A percentile compares a stretch with the other conserved stretches of the same genome.
Evolutionary conservation across 2,329 filamentous ascomycete species (phyloP).

Genomic region (Cercospora canescens): DNA sequence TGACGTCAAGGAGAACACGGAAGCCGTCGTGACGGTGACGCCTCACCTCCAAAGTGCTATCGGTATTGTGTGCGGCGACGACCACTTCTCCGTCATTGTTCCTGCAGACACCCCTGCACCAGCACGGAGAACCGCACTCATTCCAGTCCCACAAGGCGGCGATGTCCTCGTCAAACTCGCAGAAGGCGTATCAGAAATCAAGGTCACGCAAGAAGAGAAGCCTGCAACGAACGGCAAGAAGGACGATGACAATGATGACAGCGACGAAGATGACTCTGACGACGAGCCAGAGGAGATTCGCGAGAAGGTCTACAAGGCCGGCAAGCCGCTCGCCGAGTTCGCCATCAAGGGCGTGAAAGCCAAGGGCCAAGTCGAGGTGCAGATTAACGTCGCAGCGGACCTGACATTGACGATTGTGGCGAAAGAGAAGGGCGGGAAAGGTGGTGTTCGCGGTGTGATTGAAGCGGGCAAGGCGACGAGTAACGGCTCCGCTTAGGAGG

Average conservation of each 20-base stretch:
- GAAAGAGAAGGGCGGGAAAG: constrained; percentile 84
- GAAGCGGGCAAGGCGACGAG: constrained; percentile 36
- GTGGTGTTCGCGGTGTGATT: constrained; percentile 69
- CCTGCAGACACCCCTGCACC: constrained; percentile 86
- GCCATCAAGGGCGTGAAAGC: constrained; percentile 83
- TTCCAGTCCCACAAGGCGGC: constrained; percentile 75
- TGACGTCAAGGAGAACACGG: constrained; percentile 93
- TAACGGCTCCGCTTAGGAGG: constrained; percentile 21
- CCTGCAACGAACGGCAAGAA: constrained; percentile 58
- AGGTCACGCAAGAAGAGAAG: constrained; percentile 85
- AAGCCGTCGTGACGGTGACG: constrained; percentile 91
- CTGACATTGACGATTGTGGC: constrained; percentile 77
- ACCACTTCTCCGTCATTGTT: constrained; percentile 78
- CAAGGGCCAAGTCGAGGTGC: constrained; percentile 88
- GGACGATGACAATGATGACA: constrained; percentile 61
- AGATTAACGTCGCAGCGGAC: constrained; percentile 82
- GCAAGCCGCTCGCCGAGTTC: constrained; percentile 79
- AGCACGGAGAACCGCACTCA: constrained; percentile 78
- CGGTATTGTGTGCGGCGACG: constrained; percentile 72
- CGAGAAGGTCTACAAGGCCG: constrained; percentile 90
- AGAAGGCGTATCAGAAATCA: constrained; percentile 88
- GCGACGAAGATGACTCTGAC: constrained; percentile 58
- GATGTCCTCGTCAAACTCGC: constrained; percentile 85
- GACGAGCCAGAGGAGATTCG: constrained; percentile 86
- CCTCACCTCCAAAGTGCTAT: constrained; percentile 88